phyloP scores from a whole-genome alignment of 805 yeast genomes.

The Ogataea dorogensis region DNA sequence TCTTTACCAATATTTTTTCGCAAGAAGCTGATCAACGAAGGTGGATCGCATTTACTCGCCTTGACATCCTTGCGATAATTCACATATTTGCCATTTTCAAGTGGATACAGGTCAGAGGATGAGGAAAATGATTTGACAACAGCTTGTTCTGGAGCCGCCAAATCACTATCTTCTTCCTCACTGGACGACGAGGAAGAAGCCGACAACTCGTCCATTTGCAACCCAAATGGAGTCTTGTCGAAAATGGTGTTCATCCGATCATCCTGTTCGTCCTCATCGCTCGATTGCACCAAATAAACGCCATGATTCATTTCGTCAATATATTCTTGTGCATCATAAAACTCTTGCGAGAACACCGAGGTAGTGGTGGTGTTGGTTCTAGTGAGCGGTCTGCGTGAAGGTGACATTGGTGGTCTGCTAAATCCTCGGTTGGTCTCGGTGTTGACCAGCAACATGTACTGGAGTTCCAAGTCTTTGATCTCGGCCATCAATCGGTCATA shows the following conservation, averaged over 20 bases:
- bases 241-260: constrained; percentile 4
- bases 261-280: constrained; percentile 23
- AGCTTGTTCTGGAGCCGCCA: constrained; percentile 1
- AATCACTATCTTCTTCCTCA: constrained; percentile 19
- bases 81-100: constrained; percentile 49
- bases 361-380: constrained; percentile 29
- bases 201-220: constrained; percentile 3
- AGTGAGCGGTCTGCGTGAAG: constrained; percentile 25
- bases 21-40: constrained; percentile 73
- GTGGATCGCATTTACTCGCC: constrained; percentile 67
- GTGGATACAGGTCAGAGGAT: constrained; percentile 56
- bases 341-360: constrained; percentile 49
- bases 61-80: constrained; percentile 58
- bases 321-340: constrained; percentile 68
- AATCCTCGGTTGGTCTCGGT: constrained; percentile 24
- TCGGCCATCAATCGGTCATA: constrained; percentile 16
- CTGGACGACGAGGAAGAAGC: constrained; percentile 14
- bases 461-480: constrained; percentile 25
- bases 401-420: constrained; percentile 21
- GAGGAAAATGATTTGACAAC: not conserved
- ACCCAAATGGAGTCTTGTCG: constrained; percentile 9
- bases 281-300: constrained; percentile 52
- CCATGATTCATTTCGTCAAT: constrained; percentile 47
- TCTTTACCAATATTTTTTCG: constrained; percentile 94
- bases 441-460: constrained; percentile 22